Percentiles rank a stretch among this genome's conserved stretches.
phyloP scores from a whole-genome alignment of 1,139 yeast genomes.

The Debaryomyces singareniensis region DNA sequence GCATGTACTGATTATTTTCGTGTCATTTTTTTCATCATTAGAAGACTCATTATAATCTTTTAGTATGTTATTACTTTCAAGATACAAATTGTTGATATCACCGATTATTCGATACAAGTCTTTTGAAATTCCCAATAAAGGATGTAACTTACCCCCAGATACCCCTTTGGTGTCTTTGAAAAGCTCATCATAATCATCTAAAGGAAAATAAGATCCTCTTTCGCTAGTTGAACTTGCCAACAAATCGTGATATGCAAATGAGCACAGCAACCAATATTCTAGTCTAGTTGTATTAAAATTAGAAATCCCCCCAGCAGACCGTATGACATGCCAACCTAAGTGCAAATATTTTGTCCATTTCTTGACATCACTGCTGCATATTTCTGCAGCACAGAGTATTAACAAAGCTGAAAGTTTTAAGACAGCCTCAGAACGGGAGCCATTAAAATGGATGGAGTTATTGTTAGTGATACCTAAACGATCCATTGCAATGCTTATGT shows the following conservation, averaged over 20 bases:
- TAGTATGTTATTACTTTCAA: conserved; percentile 35
- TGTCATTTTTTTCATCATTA: background rate
- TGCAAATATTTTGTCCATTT: conserved; percentile 60
- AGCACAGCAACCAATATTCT: conserved; percentile 70
- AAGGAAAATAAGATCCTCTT: conserved; percentile 52
- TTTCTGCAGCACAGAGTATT: conserved; percentile 65
- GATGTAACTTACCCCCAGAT: conserved; percentile 47
- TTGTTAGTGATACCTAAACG: conserved; percentile 15
- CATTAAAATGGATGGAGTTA: conserved; percentile 7
- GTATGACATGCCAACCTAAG: conserved; percentile 56
- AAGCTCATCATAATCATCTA: conserved; percentile 49
- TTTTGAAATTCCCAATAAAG: conserved; percentile 68
- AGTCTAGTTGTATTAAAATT: conserved; percentile 48
- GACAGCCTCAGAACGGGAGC: conserved; percentile 13
- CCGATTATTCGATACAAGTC: conserved; percentile 61
- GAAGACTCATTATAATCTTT: conserved; percentile 5
- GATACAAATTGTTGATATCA: conserved; percentile 58
- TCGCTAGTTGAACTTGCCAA: conserved; percentile 55
- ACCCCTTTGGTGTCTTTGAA: conserved; percentile 40
- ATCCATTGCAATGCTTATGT: conserved; percentile 40
- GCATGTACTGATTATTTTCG: background rate
- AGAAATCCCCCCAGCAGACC: conserved; percentile 54
- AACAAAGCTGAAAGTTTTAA: conserved; percentile 59
- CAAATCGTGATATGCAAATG: conserved; percentile 77
- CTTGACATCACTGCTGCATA: conserved; percentile 69